These are phyloP conservation scores for Caulochytrium protostelioides DNA, from an alignment of 371 early-diverging fungal genomes.

Conservation along the genomic window DNA sequence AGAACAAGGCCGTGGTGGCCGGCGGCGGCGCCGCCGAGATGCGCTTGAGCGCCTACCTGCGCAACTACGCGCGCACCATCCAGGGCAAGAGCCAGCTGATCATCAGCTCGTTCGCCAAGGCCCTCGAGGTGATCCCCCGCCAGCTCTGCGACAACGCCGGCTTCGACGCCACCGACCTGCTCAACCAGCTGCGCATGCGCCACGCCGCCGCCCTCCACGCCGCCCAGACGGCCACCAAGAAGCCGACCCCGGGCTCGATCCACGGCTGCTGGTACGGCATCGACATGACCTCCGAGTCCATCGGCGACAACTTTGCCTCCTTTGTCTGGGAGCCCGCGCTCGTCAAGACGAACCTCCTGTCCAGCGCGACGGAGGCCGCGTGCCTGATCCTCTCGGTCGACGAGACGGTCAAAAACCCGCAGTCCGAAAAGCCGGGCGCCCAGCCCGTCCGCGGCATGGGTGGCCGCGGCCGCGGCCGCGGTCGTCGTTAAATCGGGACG, in stretches of 20 bases:
- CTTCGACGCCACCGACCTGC: constrained; percentile 94
- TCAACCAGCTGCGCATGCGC: constrained; percentile 90
- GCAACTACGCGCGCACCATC: constrained; percentile 73
- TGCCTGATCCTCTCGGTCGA: constrained; percentile 87
- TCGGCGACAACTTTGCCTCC: constrained; percentile 74
- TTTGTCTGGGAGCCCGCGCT: constrained; percentile 98
- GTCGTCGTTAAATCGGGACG: too few species aligned
- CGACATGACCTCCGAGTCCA: constrained; percentile 72
- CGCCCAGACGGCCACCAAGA: too few species aligned
- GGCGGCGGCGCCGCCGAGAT: constrained; percentile 98
- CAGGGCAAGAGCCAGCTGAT: constrained; percentile 94
- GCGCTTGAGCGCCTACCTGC: constrained; percentile 86
- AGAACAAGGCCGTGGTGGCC: constrained; percentile 83
- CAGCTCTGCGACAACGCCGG: constrained; percentile 98
- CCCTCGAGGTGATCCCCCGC: constrained; percentile 96
- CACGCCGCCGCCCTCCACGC: too few species aligned
- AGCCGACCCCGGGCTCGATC: too few species aligned
- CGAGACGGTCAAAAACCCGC: constrained; percentile 65
- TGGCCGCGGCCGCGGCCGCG: too few species aligned
- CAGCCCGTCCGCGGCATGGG: too few species aligned
- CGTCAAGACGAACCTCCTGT: constrained; percentile 93
- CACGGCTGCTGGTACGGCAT: constrained; percentile 84
- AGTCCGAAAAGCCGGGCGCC: constrained; percentile 25
- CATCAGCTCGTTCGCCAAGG: constrained; percentile 87
- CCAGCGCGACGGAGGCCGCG: constrained; percentile 91